Evolutionary conservation across 2,329 filamentous ascomycete species (phyloP).

Genomic region (Hyphodiscus sp.): DNA sequence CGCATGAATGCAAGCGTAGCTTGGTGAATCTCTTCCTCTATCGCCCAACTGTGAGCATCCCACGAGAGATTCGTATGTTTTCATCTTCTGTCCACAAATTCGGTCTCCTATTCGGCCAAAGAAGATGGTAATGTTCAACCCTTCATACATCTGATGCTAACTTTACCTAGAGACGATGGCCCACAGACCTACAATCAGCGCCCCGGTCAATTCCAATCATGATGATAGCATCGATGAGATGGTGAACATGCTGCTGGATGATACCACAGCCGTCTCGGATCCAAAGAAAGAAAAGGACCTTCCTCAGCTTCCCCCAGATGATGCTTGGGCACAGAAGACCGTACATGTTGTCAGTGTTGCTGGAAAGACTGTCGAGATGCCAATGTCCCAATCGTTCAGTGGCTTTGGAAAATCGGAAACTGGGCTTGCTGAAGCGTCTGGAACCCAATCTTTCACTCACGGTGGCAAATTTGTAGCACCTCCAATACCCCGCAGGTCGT

Average conservation of each 20-base stretch:
- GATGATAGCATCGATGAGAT: constrained; percentile 22
- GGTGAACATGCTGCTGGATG: constrained; percentile 20
- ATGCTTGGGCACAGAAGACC: constrained; percentile 15
- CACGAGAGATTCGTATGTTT: no score
- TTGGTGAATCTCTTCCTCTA: no score
- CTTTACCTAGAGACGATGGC: neutral
- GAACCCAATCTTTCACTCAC: no score
- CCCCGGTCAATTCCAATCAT: neutral
- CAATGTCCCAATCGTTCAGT: neutral
- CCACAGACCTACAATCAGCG: neutral
- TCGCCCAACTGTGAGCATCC: no score
- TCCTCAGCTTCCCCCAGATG: constrained; percentile 14
- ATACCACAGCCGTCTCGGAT: constrained; percentile 8
- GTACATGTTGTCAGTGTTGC: constrained; percentile 11
- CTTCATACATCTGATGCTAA: neutral
- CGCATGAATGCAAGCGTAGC: no score
- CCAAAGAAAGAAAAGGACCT: constrained; percentile 6
- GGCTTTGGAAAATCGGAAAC: no score
- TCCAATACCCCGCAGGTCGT: constrained; percentile 18
- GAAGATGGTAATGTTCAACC: no score
- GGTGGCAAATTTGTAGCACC: neutral
- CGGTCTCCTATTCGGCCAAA: no score
- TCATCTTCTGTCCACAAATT: no score
- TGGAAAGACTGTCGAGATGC: constrained; percentile 5
- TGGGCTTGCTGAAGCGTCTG: no score